Conservation (phyloP, 768 basidiomycete genomes). For the Xerocomus spinulosus region DNA sequence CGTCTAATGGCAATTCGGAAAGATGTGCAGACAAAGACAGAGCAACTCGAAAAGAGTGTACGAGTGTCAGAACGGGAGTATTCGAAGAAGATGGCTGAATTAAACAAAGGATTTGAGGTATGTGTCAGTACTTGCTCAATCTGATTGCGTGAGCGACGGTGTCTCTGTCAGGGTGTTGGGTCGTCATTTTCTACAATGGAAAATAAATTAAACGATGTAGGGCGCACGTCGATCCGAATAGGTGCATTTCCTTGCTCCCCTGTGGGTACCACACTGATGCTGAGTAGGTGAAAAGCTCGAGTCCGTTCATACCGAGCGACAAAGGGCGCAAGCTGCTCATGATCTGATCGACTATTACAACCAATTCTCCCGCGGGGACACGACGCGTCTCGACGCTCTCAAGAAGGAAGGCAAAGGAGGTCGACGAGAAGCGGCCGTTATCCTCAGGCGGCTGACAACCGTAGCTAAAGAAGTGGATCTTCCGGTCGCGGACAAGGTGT, state of each 20-base stretch:
- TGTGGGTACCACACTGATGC: conserved; percentile 5
- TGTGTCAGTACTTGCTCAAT: conserved; percentile 19
- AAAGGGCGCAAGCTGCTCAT: conserved; percentile 90
- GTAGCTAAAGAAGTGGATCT: conserved; percentile 93
- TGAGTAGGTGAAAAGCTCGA: conserved; percentile 87
- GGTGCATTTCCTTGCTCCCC: conserved; percentile 40
- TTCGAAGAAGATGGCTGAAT: conserved; percentile 87
- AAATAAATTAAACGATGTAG: conserved; percentile 85
- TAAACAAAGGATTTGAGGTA: conserved; percentile 93
- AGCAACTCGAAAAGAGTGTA: conserved; percentile 90
- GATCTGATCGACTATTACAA: conserved; percentile 93
- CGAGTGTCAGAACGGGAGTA: conserved; percentile 88
- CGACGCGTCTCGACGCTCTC: conserved; percentile 64
- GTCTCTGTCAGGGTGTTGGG: conserved; percentile 63
- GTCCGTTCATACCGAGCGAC: conserved; percentile 85
- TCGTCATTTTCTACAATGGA: conserved; percentile 89
- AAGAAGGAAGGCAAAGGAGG: conserved; percentile 89
- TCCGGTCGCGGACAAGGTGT: conserved; percentile 74
- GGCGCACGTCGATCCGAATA: conserved; percentile 89
- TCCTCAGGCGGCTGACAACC: conserved; percentile 77
- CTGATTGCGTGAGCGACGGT: not conserved
- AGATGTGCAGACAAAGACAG: conserved; percentile 86
- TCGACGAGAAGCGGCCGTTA: conserved; percentile 80
- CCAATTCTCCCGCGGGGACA: conserved; percentile 82
- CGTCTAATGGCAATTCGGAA: conserved; percentile 80